phyloP scores from a whole-genome alignment of 305 asterid species.

The Rubia balearica region DNA sequence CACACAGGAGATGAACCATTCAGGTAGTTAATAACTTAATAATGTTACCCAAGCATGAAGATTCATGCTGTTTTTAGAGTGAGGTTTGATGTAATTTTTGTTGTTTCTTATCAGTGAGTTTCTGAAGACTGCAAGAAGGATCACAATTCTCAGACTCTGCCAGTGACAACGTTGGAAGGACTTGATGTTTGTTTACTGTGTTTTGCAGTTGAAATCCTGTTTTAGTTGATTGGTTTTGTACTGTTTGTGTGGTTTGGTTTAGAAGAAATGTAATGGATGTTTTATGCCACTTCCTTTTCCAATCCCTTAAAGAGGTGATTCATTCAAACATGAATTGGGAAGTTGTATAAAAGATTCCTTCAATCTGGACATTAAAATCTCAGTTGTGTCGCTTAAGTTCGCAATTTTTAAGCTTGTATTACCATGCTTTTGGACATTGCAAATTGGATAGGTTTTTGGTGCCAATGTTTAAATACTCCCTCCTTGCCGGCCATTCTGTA shows the following conservation, averaged over 20 bases:
- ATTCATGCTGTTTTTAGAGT: neutral
- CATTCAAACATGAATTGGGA: neutral
- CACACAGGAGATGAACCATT: conserved; percentile 57
- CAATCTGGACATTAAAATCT: neutral
- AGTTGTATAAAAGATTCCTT: conserved; percentile 15
- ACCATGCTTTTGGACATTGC: neutral
- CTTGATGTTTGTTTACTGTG: conserved; percentile 22
- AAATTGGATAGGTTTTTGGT: neutral
- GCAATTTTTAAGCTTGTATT: neutral
- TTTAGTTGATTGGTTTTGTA: neutral
- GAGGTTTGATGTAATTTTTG: neutral
- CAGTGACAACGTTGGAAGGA: conserved; percentile 32
- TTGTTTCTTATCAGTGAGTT: conserved; percentile 45
- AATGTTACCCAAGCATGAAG: conserved; percentile 11
- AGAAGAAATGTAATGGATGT: conserved; percentile 1
- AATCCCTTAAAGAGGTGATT: neutral
- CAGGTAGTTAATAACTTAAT: conserved; percentile 34
- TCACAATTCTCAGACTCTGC: conserved; percentile 53
- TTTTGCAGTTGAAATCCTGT: conserved; percentile 21
- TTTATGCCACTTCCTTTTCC: conserved; percentile 15
- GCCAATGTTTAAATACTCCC: too few species aligned
- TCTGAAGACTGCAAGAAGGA: conserved; percentile 50
- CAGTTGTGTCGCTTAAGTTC: neutral
- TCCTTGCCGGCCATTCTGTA: too few species aligned
- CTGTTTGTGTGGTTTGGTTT: neutral